Conservation (phyloP, 768 basidiomycete species). For the Cystobasidium onofrii region DNA sequence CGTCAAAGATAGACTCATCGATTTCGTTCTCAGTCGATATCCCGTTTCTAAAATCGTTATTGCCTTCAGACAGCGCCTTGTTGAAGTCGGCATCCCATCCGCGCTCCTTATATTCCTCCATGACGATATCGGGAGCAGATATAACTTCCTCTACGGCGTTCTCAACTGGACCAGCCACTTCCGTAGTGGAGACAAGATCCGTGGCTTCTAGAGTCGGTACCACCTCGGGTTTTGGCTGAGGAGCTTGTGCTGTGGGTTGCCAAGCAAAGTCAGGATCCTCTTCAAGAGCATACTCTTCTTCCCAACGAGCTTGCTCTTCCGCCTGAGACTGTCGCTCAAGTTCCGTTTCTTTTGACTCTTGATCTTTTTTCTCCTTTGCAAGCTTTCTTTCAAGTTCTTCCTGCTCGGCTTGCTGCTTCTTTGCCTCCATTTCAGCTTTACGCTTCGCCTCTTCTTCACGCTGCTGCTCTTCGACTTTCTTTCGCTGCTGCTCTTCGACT, state of each 20-base stretch:
- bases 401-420: too few relatives aligned
- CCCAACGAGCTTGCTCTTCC: constrained; percentile 2
- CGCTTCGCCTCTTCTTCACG: not conserved
- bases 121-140: not conserved
- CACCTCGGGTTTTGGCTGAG: not conserved
- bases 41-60: not conserved
- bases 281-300: constrained; percentile 9
- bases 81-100: not conserved
- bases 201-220: too few relatives aligned
- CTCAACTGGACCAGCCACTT: too few relatives aligned
- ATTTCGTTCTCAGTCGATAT: too few relatives aligned
- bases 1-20: too few relatives aligned
- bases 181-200: too few relatives aligned
- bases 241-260: not conserved
- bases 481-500: not conserved
- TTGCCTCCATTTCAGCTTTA: not conserved
- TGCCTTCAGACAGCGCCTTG: not conserved
- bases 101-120: not conserved
- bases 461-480: not conserved
- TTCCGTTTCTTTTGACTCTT: not conserved
- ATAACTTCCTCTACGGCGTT: not conserved
- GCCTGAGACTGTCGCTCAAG: not conserved
- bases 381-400: too few relatives aligned
- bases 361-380: not conserved
- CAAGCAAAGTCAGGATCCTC: not conserved